These are phyloP conservation scores for Xylaria sp. DNA, from an alignment of 2,329 filamentous ascomycete species.

Conservation along the genomic window DNA sequence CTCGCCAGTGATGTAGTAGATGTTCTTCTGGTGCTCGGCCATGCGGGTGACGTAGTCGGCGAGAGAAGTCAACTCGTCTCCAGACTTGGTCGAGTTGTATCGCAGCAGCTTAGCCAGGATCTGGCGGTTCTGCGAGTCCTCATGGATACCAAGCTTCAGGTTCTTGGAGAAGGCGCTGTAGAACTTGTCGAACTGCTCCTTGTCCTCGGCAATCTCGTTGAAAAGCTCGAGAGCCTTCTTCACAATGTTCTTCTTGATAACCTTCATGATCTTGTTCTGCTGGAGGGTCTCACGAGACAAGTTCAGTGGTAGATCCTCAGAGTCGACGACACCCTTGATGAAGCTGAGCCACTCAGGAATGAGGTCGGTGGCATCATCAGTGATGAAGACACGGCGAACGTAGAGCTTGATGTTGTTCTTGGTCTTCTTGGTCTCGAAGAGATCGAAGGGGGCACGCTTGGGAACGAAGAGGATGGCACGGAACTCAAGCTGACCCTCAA, in stretches of 20 bases:
- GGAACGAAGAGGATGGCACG: constrained; percentile 99
- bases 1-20: constrained; percentile 99
- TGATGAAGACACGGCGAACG: constrained; percentile 99
- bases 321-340: constrained; percentile 99
- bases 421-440: constrained; percentile 99
- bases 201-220: constrained; percentile 98
- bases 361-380: constrained; percentile 97
- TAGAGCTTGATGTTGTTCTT: constrained; percentile 99
- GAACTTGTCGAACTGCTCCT: constrained; percentile 99
- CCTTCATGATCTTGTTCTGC: constrained; percentile 99
- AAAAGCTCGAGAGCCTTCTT: constrained; percentile 99
- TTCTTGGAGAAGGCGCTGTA: constrained; percentile 99
- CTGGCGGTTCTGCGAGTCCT: constrained; percentile 96
- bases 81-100: constrained; percentile 99
- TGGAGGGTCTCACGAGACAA: constrained; percentile 99
- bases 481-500: constrained; percentile 99
- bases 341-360: constrained; percentile 99
- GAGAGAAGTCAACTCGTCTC: constrained; percentile 93
- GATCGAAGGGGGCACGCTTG: constrained; percentile 99
- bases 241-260: constrained; percentile 99
- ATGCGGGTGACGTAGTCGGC: constrained; percentile 98
- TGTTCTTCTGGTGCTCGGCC: constrained; percentile 99
- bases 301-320: constrained; percentile 99
- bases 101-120: constrained; percentile 96
- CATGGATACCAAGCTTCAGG: constrained; percentile 99